Evolutionary conservation across 352 stramenopile species (phyloP), one percentile per base, ranked within the genome.

Genomic region (Lagenidium sp.): DNA sequence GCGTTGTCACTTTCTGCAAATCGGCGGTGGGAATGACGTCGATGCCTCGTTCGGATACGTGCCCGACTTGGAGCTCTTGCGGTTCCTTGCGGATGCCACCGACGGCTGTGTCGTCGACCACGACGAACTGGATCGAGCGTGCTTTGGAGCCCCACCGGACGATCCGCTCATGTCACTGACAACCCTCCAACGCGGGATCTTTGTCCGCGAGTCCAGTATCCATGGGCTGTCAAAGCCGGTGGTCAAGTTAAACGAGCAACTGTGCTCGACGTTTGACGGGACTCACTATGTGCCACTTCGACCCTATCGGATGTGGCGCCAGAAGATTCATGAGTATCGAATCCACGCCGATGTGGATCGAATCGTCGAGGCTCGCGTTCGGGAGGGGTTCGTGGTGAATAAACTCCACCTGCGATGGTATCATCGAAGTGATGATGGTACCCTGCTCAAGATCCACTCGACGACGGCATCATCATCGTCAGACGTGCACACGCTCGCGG

Each of bases 241-340:
- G 3, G 50, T 92, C 16, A 81, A 80, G 38, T 44, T 92, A 13
- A 64, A 87, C 31, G 63, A 77, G 26, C 66, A 76, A 36, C 76
- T 77, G 48, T 86, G 65, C 43, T 77, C 75, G 16, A 82, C 74
- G 15, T 89, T 83, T 43, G 76, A 89, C 36, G 67, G 66, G 5
- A 55, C 36, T 11, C 84, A 70, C 8, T 55, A 86, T 22, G 47
- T 85, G 26, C 69, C 79, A 7, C 50, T 92, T 29, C 75, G 72
- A 28, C 80, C 82, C 3, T 91, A 92, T 44, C 75, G 77, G 1
- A 72, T 94, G 69, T 94, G 80, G 71, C 82, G 82, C 21, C 68
- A 94, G 54, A 92, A 92, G 18, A 72, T 94, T 18, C 80, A 92
- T 41, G 82, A 94, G 47, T 94, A 92, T 51, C 75, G 79, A 6